These are phyloP conservation scores for Cutaneotrichosporon cavernicola DNA, from an alignment of 1,284 basidiomycete genomes.

Conservation along the genomic window DNA sequence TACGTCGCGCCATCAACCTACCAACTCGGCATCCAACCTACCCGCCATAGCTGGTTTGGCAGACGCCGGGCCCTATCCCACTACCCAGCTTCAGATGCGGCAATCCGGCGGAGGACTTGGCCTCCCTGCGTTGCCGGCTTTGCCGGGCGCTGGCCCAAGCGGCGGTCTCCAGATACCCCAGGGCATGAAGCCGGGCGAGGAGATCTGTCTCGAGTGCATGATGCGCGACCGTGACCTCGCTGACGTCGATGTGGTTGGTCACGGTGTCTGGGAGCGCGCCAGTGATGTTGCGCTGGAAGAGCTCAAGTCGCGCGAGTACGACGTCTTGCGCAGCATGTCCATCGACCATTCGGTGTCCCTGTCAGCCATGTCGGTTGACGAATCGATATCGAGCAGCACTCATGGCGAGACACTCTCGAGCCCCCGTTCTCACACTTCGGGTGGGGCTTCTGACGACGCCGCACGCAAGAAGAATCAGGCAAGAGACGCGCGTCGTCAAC, in stretches of 20 bases:
- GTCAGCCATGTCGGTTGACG: conserved; percentile 19
- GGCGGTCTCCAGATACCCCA: conserved; percentile 1
- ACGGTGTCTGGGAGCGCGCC: conserved; percentile 85
- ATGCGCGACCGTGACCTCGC: conserved; percentile 99
- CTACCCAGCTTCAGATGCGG: conserved; percentile 14
- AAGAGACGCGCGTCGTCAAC: conserved; percentile 24
- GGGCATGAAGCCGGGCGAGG: conserved; percentile 52
- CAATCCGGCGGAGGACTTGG: neutral
- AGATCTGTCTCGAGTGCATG: conserved; percentile 94
- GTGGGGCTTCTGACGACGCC: conserved; percentile 9
- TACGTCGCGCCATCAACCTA: conserved; percentile 30
- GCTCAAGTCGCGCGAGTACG: conserved; percentile 67
- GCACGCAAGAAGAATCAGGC: conserved; percentile 15
- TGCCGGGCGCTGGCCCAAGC: conserved; percentile 6
- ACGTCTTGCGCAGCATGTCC: conserved; percentile 30
- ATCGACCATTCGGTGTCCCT: conserved; percentile 12
- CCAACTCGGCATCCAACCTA: conserved; percentile 43
- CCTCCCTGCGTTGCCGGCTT: conserved; percentile 2
- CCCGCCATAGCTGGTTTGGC: conserved; percentile 45
- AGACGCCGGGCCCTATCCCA: conserved; percentile 46
- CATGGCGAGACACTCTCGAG: conserved; percentile 13
- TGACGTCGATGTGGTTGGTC: conserved; percentile 82
- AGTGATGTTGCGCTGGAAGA: conserved; percentile 83
- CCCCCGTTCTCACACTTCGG: conserved; percentile 18
- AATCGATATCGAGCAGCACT: conserved; percentile 13